Percentiles rank a stretch among this genome's conserved stretches.
phyloP scores from a whole-genome alignment of 805 yeast species.

The Candida arabinofermentans region DNA sequence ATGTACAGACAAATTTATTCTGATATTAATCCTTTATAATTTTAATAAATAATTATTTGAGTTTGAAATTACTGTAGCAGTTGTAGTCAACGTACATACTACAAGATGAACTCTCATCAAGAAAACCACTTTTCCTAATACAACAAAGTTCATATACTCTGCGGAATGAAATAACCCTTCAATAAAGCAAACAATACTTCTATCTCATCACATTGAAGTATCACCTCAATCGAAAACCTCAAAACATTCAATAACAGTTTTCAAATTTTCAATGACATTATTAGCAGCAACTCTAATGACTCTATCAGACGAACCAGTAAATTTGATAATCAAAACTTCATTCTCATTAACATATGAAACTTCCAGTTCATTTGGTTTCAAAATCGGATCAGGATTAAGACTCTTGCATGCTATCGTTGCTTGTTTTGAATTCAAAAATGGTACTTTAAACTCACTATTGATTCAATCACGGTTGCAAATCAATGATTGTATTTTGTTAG shows the following conservation, averaged over 20 bases:
- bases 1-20: neutral
- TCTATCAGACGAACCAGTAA: constrained; percentile 65
- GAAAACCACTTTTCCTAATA: neutral
- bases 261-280: constrained; percentile 70
- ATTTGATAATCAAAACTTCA: constrained; percentile 38
- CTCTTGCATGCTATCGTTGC: constrained; percentile 62
- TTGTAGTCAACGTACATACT: too few relatives aligned
- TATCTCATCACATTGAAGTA: too few relatives aligned
- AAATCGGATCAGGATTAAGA: constrained; percentile 74
- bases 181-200: too few relatives aligned
- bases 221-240: too few relatives aligned
- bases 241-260: constrained; percentile 74
- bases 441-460: constrained; percentile 49
- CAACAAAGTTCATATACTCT: neutral
- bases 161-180: too few relatives aligned
- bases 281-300: constrained; percentile 82
- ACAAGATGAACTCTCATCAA: neutral
- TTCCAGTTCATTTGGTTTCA: constrained; percentile 61
- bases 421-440: constrained; percentile 56
- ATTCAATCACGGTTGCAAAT: too few relatives aligned
- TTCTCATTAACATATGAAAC: constrained; percentile 40
- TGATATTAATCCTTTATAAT: neutral
- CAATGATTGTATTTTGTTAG: neutral
- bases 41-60: too few relatives aligned
- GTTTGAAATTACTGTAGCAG: too few relatives aligned